Percentiles rank a stretch among this genome's conserved stretches.
These are phyloP conservation scores for Inga laurina DNA, from an alignment of 306 rosid genomes.

Conservation along the genomic window DNA sequence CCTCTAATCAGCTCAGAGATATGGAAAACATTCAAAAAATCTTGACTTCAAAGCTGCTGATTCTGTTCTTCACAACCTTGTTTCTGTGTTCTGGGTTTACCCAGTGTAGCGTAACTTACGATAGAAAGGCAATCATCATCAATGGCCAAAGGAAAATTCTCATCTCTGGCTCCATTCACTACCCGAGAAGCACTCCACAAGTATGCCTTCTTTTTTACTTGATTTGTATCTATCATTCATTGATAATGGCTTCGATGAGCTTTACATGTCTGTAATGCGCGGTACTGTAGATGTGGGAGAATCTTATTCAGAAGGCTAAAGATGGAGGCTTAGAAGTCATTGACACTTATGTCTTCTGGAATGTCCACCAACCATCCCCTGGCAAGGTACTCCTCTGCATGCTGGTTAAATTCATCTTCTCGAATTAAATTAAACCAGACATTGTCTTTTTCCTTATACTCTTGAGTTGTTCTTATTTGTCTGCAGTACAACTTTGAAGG, in stretches of 20 bases:
- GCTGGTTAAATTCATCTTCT: not conserved
- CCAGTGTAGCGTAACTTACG: constrained; percentile 70
- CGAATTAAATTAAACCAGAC: not conserved
- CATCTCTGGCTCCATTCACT: constrained; percentile 95
- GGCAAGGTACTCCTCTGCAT: constrained; percentile 62
- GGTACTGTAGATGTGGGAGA: constrained; percentile 90
- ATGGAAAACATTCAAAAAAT: constrained; percentile 58
- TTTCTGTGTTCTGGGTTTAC: constrained; percentile 49
- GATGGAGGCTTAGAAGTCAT: constrained; percentile 91
- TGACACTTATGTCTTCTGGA: constrained; percentile 95
- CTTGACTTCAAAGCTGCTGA: constrained; percentile 56
- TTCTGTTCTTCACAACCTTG: constrained; percentile 41
- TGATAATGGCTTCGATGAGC: not conserved
- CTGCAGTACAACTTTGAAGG: constrained; percentile 91
- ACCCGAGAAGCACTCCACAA: constrained; percentile 95
- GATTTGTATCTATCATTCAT: not conserved
- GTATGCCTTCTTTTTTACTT: constrained; percentile 35
- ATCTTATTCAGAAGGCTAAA: constrained; percentile 83
- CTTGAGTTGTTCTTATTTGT: constrained; percentile 6
- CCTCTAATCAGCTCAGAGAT: constrained; percentile 39
- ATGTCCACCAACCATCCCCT: constrained; percentile 94
- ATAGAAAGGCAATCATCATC: constrained; percentile 79
- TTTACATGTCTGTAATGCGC: constrained; percentile 33
- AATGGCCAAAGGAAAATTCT: constrained; percentile 84
- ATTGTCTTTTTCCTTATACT: not conserved